Conservation (phyloP, 2,329 filamentous ascomycete species). For the Cordyceps farinosa region DNA sequence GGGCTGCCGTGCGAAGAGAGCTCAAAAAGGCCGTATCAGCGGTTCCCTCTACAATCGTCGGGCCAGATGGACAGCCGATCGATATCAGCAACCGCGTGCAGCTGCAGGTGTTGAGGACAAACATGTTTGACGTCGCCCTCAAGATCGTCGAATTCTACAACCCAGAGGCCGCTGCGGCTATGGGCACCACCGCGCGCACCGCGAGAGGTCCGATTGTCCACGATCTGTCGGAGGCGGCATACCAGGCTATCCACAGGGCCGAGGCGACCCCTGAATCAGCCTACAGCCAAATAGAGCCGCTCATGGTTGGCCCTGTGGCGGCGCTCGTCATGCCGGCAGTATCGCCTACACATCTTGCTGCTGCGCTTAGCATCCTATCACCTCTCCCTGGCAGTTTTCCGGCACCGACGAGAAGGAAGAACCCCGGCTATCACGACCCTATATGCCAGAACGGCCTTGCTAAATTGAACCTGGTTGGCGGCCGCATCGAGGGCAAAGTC, state of each 20-base stretch:
- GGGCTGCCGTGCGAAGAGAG: constrained; percentile 43
- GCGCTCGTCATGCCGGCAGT: constrained; percentile 77
- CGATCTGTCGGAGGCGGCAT: constrained; percentile 53
- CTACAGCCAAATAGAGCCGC: constrained; percentile 62
- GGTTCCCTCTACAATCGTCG: constrained; percentile 34
- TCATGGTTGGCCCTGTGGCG: constrained; percentile 79
- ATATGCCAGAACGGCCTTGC: constrained; percentile 75
- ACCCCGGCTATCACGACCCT: constrained; percentile 77
- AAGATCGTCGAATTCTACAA: constrained; percentile 82
- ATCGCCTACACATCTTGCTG: constrained; percentile 78
- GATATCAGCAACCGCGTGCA: constrained; percentile 62
- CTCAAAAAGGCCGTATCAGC: constrained; percentile 41
- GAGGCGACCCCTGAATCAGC: constrained; percentile 36
- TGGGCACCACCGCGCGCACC: constrained; percentile 30
- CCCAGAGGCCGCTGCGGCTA: constrained; percentile 39
- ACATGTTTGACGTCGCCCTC: constrained; percentile 82
- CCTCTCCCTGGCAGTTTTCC: constrained; percentile 72
- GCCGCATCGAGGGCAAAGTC: constrained; percentile 78
- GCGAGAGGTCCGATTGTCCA: constrained; percentile 37
- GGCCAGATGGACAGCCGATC: constrained; percentile 30
- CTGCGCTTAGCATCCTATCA: constrained; percentile 72
- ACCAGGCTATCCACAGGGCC: constrained; percentile 42
- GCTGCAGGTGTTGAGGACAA: constrained; percentile 80
- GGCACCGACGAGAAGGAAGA: constrained; percentile 70
- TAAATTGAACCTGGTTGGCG: constrained; percentile 84